These are phyloP conservation scores for slime mould (Dictyostelium discoideum) DNA, from an alignment of 78 protist genomes.

Conservation along the genomic window DNA sequence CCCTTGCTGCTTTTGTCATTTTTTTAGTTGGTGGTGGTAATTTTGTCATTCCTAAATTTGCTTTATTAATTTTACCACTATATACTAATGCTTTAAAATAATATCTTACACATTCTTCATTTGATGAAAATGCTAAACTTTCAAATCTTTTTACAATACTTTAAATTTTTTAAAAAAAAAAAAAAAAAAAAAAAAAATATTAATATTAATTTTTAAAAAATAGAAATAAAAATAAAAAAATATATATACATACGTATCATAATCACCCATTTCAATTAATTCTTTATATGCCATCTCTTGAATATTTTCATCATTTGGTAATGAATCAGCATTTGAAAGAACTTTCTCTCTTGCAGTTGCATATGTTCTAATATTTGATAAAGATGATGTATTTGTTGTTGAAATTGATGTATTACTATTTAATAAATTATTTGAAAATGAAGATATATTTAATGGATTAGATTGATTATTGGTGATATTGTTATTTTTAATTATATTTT, in stretches of 20 bases:
- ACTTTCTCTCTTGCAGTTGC: background rate
- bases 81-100: conserved; percentile 68
- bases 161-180: background rate
- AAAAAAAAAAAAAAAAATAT: background rate
- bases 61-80: background rate
- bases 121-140: conserved; percentile 55
- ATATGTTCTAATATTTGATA: background rate
- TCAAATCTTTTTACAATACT: conserved; percentile 64
- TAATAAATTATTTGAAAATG: background rate
- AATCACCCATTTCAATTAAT: conserved; percentile 62
- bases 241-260: conserved; percentile 55
- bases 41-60: background rate
- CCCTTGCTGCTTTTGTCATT: background rate
- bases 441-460: background rate
- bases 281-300: conserved; percentile 62
- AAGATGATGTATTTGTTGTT: background rate
- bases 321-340: conserved; percentile 14
- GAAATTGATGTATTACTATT: background rate
- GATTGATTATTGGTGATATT: background rate
- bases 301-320: conserved; percentile 39
- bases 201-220: background rate
- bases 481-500: background rate
- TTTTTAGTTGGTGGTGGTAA: conserved; percentile 9
- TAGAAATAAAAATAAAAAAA: background rate
- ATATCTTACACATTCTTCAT: conserved; percentile 65